Conservation (phyloP, 1,284 basidiomycete species). For the Irpex rosettiformis region DNA sequence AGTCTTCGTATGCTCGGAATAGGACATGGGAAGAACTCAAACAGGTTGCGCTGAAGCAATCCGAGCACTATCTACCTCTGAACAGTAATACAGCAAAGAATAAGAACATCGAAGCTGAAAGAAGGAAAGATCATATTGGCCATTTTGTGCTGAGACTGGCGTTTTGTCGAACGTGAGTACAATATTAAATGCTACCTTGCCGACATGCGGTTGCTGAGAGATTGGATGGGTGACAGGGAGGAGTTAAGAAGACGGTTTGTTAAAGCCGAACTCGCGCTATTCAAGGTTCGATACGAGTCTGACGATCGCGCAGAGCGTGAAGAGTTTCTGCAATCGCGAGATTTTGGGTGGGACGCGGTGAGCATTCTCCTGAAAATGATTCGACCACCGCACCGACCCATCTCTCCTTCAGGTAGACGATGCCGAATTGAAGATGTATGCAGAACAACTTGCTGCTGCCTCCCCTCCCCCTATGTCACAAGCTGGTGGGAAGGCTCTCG, state of each 20-base stretch:
- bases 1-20: constrained; percentile 87
- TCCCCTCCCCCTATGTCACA: constrained; percentile 22
- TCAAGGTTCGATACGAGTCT: constrained; percentile 79
- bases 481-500: constrained; percentile 32
- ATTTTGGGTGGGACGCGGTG: constrained; percentile 79
- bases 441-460: constrained; percentile 49
- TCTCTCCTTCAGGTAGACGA: constrained; percentile 47
- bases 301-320: constrained; percentile 63
- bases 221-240: constrained; percentile 54
- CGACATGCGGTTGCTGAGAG: too few species aligned
- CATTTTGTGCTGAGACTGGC: constrained; percentile 96
- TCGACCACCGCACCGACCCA: background rate
- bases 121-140: constrained; percentile 85
- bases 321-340: constrained; percentile 71
- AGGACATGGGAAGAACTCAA: constrained; percentile 76
- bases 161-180: constrained; percentile 94
- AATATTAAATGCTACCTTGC: background rate
- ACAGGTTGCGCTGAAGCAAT: constrained; percentile 55
- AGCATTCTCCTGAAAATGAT: constrained; percentile 18
- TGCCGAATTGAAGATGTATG: constrained; percentile 55
- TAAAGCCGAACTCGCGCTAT: constrained; percentile 85
- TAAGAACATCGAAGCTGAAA: constrained; percentile 57
- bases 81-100: constrained; percentile 53
- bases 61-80: constrained; percentile 73
- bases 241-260: constrained; percentile 89